Evolutionary conservation across 192 early-diverging fungal genomes (phyloP), one percentile per base, ranked within the genome.

Genomic region (Cladochytrium replicatum): DNA sequence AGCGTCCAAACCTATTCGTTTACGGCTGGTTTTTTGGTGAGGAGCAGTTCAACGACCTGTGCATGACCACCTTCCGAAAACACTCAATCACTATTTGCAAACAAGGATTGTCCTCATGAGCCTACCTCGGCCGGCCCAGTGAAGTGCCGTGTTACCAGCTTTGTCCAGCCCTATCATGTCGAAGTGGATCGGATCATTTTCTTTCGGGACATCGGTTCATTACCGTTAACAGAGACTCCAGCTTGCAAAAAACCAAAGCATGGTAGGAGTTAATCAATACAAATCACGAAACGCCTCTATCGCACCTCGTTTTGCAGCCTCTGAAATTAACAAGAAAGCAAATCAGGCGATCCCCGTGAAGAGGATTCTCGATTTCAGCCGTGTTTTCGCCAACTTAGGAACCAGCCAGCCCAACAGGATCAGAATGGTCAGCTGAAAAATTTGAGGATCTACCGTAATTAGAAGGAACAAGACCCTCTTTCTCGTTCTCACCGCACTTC

Each of bases 311-410:
- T 72, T 66, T 13, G 57, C 57, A n/a, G 72, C 72, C 58, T 74
- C 70, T 71, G 48, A 6, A 47, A 15, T 3, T 2, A 31, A 5
- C 13, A 19, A 39, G 24, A n/a, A 26, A 42, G 19, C 19, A 27
- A 23, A n/a, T n/a, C n/a, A 50, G 42, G 48, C 17, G 11, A 48
- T 31, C 30, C 60, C 61, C 67, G 39, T 76, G 74, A 15, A 76
- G 56, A 4, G 74, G 74, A 54, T 76, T 76, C 29, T 76, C 74
- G 11, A 76, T 61, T 32, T 55, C 40, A 3, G 60, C 53, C 3
- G 68, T 73, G 27, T 65, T 67, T 41, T 76, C 74, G 21, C 74
- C 74, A 9, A 76, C 72, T 73, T 24, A n/a, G n/a, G n/a, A n/a
- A n/a, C n/a, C n/a, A n/a, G n/a, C n/a, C n/a, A n/a, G n/a, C n/a